These are phyloP conservation scores for Grosmannia clavigera DNA, from an alignment of 2,329 filamentous ascomycete species.

Conservation along the genomic window DNA sequence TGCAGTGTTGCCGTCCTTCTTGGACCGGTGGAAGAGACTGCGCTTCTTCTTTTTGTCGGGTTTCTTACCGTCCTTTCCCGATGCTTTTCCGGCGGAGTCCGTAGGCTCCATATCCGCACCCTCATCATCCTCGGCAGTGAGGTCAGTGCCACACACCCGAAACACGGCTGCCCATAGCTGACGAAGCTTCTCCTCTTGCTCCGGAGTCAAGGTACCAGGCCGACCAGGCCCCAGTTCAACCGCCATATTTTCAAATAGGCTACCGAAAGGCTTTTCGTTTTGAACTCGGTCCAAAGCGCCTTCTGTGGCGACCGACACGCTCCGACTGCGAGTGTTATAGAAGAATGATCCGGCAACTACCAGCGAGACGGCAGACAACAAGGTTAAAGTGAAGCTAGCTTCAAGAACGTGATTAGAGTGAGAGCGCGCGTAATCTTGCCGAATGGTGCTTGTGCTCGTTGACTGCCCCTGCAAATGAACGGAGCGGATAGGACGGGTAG, in stretches of 20 bases:
- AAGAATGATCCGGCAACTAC: neutral
- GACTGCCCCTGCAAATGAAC: neutral
- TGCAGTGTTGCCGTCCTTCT: slow-evolving; percentile 38
- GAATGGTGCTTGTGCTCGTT: neutral
- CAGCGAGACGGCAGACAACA: slow-evolving; percentile 3
- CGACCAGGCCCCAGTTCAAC: slow-evolving; percentile 50
- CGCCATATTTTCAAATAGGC: slow-evolving; percentile 9
- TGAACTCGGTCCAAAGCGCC: neutral
- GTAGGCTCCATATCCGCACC: slow-evolving; percentile 12
- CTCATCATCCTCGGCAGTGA: slow-evolving; percentile 18
- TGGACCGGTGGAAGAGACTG: slow-evolving; percentile 51
- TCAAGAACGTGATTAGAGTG: neutral
- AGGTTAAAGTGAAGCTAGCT: slow-evolving; percentile 1
- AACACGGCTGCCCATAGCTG: slow-evolving; percentile 73
- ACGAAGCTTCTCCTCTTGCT: slow-evolving; percentile 78
- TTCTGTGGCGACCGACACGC: neutral
- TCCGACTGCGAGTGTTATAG: neutral
- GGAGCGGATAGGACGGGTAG: neutral
- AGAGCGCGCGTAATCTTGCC: neutral
- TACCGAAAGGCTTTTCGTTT: neutral
- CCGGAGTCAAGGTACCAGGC: slow-evolving; percentile 74
- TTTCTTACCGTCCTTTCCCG: slow-evolving; percentile 21
- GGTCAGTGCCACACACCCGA: slow-evolving; percentile 57
- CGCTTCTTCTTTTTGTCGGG: slow-evolving; percentile 56
- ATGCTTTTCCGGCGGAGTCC: slow-evolving; percentile 13